Evolutionary conservation across 2,329 filamentous ascomycete species (phyloP), one percentile per base, ranked within the genome.

Genomic region (Bimuria novae-zelandiae): DNA sequence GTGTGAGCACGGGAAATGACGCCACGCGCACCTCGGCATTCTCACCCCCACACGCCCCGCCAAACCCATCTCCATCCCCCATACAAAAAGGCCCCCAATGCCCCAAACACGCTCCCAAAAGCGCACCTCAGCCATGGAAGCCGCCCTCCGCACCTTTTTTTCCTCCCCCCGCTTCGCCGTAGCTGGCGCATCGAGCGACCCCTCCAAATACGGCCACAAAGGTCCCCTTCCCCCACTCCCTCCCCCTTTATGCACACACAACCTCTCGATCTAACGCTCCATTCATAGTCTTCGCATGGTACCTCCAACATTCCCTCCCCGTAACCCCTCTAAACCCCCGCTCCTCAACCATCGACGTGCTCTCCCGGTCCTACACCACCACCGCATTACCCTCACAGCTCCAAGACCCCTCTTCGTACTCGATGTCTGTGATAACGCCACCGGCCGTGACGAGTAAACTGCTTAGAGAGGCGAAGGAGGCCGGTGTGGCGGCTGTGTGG

Each of bases 131-230:
- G 62, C 67, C 7, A 89, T 89, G 78, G 87, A 92, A 70, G 80
- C 85, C 41, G 84, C 88, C 40, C 86, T 91, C 40, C 86, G 85
- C 58, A 81, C 82, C 11, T 97, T 97, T 81, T 96, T 97, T 78
- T 81, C 84, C 3, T 88, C 88, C 7, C 84, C 88, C 22, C 80
- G 83, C 61, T 96, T 93, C 73, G 92, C 93, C 53, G 93, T 97
- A 23, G 91, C 92, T 17, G 93, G 93, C 65, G 93, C 93, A 32
- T 93, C 89, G 71, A 89, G 89, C 47, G 91, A 96, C 75, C 80
- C 89, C 35, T 79, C 81, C 70, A 97, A 96, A 74, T 97, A 89
- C 69, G 93, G 94, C 21, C 89, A 96, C 75, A 92, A 91, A 79
- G 86, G 92, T 92, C 74, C 27, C 7, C 7, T 30, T 33, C 44